Base-by-base conservation (phyloP, 83 land plant species). In the Thuja plicata region DNA sequence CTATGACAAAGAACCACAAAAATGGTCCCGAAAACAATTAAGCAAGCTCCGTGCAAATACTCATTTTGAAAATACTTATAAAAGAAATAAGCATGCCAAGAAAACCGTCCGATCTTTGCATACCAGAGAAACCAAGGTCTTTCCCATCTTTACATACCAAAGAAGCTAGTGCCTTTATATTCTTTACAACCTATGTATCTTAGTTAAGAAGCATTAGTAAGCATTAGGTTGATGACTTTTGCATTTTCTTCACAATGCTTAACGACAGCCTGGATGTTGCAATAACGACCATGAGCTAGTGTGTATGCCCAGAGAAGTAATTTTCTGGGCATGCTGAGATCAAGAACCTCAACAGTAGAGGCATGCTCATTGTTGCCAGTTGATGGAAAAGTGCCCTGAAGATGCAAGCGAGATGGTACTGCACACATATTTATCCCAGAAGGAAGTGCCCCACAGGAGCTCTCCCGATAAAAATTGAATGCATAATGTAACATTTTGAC, bases 261-360 rank as follows among this genome's bases (percentile, higher is more conserved):
- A 48, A 98, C 95, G 83, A 93, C 98, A 74, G 88, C 90, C 12
- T 93, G 92, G 37, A 98, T 93, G 86, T 91, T 95, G 84, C 95
- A 89, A 77, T 90, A 93, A 50, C 94, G 96, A 32, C 99, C 99
- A 89, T 95, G 93, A 66, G 93, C 91, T 24, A 98, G 87, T 57
- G 98, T 92, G 88, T 94, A 98, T 30, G 99, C 95, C 99, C 99
- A 98, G 76, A 98, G 86, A 5, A 98, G 91, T 74, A 98, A 95
- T 91, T 98, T 98, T 88, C 99, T 89, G 41, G 97, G 98, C 62
- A 93, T 90, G 90, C 97, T 97, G 10, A 98, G 88, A 89, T 98
- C 99, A 85, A 97, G 84, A 35, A 84, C 82, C 70, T 94, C 97
- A 70, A 91, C 88, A 76, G 66, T 46, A 52, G 87, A 87, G 21